These are phyloP conservation scores for Trichoderma hamatum DNA, from an alignment of 2,329 filamentous ascomycete species.

Conservation along the genomic window DNA sequence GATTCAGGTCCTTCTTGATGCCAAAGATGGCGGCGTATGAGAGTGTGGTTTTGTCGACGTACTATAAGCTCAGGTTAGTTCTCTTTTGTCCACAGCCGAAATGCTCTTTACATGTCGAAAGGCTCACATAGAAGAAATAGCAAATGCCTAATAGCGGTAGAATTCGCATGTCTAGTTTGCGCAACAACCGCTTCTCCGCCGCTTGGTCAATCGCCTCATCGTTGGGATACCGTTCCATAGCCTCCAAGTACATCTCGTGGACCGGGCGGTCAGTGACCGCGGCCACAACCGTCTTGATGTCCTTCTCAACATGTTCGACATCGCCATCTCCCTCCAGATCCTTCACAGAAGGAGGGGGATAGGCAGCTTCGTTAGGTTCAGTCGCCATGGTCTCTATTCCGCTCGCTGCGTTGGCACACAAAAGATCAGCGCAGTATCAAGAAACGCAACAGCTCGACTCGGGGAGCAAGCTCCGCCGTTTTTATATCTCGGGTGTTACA, in stretches of 20 bases:
- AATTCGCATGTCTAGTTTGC: conserved; percentile 45
- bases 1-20: conserved; percentile 59
- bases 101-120: not conserved
- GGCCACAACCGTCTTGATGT: conserved; percentile 27
- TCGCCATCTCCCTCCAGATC: conserved; percentile 22
- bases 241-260: conserved; percentile 41
- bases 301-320: conserved; percentile 30
- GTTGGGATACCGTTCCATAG: conserved; percentile 42
- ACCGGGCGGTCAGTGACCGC: conserved; percentile 32
- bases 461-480: not conserved
- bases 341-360: conserved; percentile 4
- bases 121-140: conserved; percentile 45
- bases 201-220: conserved; percentile 43
- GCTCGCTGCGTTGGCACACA: not conserved
- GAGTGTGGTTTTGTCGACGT: conserved; percentile 54
- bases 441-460: not conserved
- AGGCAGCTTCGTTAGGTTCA: conserved; percentile 7
- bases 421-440: not conserved
- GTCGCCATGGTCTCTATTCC: not conserved
- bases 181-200: conserved; percentile 39
- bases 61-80: conserved; percentile 28
- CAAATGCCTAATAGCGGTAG: conserved; percentile 45
- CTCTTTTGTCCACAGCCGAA: not conserved
- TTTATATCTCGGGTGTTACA: conserved; percentile 13
- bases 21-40: conserved; percentile 69